Percentiles rank a stretch among this genome's conserved stretches.
These are phyloP conservation scores for Exophiala lecanii-corni DNA, from an alignment of 2,329 filamentous ascomycete genomes.

Conservation along the genomic window DNA sequence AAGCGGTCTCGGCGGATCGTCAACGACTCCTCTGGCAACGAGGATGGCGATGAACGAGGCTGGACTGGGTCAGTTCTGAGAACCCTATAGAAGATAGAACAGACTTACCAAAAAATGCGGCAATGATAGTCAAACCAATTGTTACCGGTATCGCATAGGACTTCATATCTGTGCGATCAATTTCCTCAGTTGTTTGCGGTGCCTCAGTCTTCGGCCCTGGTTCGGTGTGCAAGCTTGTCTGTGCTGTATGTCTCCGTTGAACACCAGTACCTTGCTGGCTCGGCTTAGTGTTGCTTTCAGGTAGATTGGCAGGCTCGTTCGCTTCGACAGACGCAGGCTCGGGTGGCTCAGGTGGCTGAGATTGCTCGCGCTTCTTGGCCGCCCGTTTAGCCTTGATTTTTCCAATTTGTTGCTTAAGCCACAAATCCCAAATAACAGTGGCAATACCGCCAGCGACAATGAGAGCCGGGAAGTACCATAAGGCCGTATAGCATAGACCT, in stretches of 20 bases:
- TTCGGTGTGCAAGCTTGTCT: neutral
- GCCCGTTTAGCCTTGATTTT: neutral
- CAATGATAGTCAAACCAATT: conserved; percentile 36
- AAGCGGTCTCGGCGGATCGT: conserved; percentile 45
- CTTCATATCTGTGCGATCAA: conserved; percentile 17
- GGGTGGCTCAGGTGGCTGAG: neutral
- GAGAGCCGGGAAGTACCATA: conserved; percentile 70
- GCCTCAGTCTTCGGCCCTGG: neutral
- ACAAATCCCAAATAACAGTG: conserved; percentile 54
- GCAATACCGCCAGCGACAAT: conserved; percentile 53
- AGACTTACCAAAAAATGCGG: conserved; percentile 46
- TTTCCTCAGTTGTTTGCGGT: conserved; percentile 1
- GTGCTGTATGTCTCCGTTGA: neutral
- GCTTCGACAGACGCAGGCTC: conserved; percentile 3
- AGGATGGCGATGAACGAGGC: conserved; percentile 55
- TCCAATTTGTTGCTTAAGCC: conserved; percentile 44
- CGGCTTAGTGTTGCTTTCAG: conserved; percentile 1
- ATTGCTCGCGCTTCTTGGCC: neutral
- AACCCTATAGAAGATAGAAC: conserved; percentile 1
- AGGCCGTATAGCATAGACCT: conserved; percentile 64
- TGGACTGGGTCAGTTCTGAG: conserved; percentile 21
- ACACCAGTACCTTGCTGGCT: neutral
- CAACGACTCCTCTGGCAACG: conserved; percentile 40
- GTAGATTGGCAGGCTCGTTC: neutral
- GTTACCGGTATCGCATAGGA: conserved; percentile 35